Evolutionary conservation across 1,139 yeast genomes (phyloP).

Genomic region (Saccharomyces pastorianus): DNA sequence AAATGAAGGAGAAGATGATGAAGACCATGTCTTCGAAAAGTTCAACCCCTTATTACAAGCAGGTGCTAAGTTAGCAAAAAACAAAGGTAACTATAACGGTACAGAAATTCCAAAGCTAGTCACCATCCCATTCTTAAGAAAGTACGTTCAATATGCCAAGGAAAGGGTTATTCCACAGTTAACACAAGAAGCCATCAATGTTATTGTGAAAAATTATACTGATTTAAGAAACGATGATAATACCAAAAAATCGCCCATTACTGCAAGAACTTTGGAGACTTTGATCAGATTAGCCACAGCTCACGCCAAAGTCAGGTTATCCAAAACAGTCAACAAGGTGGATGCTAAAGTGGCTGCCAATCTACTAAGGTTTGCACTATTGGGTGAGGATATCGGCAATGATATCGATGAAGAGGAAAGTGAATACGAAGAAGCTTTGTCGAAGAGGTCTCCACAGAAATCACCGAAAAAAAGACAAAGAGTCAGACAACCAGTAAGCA

Average conservation of each 20-base stretch:
- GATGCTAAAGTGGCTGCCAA: conserved; percentile 89
- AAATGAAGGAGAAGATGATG: conserved; percentile 29
- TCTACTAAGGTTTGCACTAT: conserved; percentile 73
- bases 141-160: conserved; percentile 90
- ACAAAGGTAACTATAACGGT: conserved; percentile 32
- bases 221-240: conserved; percentile 75
- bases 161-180: conserved; percentile 78
- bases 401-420: conserved; percentile 27
- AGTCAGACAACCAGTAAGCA: conserved; percentile 11
- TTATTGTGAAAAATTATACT: conserved; percentile 74
- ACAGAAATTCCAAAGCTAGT: conserved; percentile 53
- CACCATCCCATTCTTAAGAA: conserved; percentile 78
- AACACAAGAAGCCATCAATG: conserved; percentile 69
- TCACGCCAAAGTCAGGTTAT: conserved; percentile 88
- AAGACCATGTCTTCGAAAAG: conserved; percentile 61
- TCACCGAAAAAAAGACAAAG: conserved; percentile 31
- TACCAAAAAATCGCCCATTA: conserved; percentile 86
- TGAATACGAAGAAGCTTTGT: conserved; percentile 16
- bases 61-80: conserved; percentile 46
- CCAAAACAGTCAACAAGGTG: conserved; percentile 59
- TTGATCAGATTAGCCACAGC: conserved; percentile 92
- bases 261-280: conserved; percentile 96
- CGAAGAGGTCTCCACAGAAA: conserved; percentile 25
- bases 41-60: conserved; percentile 78
- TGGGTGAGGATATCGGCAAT: conserved; percentile 36